Percentiles rank a stretch among this genome's conserved stretches.
Conservation (phyloP, 208 protist genomes). For the Chromosphaera perkinsii region DNA sequence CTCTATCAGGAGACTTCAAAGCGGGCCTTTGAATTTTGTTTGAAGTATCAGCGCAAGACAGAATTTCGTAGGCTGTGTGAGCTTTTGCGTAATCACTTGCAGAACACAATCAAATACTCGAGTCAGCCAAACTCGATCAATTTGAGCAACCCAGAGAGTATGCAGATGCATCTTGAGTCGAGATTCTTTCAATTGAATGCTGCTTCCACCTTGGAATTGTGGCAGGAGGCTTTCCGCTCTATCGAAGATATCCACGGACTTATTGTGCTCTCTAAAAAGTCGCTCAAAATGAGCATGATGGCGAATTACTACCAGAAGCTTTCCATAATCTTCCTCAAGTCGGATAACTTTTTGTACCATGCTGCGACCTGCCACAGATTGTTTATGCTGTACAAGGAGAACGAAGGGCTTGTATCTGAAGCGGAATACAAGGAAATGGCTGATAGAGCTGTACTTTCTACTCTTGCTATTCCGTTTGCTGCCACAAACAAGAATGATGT, state of each 20-base stretch:
- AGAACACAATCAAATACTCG: slow-evolving; percentile 31
- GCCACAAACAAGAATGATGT: slow-evolving; percentile 13
- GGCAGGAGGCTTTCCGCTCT: slow-evolving; percentile 57
- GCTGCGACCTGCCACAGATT: slow-evolving; percentile 41
- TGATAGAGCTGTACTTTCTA: background rate
- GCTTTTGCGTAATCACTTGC: slow-evolving; percentile 46
- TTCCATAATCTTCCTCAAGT: slow-evolving; percentile 56
- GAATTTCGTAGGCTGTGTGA: slow-evolving; percentile 68
- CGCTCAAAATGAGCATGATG: slow-evolving; percentile 39
- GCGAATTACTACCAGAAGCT: slow-evolving; percentile 50
- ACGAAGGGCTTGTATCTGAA: slow-evolving; percentile 30
- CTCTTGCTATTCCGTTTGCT: slow-evolving; percentile 5
- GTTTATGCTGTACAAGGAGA: slow-evolving; percentile 8
- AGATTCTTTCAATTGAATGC: slow-evolving; percentile 63
- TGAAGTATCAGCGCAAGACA: slow-evolving; percentile 60
- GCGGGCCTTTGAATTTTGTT: slow-evolving; percentile 66
- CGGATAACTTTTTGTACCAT: slow-evolving; percentile 55
- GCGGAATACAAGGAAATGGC: slow-evolving; percentile 27
- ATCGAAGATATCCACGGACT: slow-evolving; percentile 63
- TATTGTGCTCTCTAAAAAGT: slow-evolving; percentile 36
- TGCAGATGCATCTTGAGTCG: slow-evolving; percentile 55
- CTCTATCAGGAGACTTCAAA: slow-evolving; percentile 58
- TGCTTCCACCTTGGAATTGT: slow-evolving; percentile 62
- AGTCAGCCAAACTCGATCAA: slow-evolving; percentile 37
- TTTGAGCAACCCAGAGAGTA: slow-evolving; percentile 44